Percentiles rank a stretch among this genome's conserved stretches.
phyloP scores from a whole-genome alignment of 108 stramenopile species.

The Cyclotella baltica region DNA sequence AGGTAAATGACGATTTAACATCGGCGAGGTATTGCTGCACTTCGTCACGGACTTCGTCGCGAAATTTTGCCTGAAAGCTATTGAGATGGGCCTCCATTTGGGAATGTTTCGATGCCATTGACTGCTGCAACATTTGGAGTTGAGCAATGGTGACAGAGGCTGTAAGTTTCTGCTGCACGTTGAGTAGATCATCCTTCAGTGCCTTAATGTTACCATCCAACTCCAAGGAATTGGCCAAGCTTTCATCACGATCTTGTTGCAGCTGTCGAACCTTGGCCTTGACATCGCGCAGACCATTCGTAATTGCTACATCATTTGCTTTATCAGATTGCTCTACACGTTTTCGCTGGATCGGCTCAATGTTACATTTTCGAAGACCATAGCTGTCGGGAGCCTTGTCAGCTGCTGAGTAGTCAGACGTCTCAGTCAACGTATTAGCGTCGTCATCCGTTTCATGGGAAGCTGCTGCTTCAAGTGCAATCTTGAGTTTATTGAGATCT shows the following conservation, averaged over 20 bases:
- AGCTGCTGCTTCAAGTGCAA: slow-evolving; percentile 17
- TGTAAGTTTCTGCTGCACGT: slow-evolving; percentile 30
- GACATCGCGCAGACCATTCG: slow-evolving; percentile 28
- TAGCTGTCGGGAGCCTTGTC: slow-evolving; percentile 1
- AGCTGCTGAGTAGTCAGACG: neutral
- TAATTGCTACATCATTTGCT: neutral
- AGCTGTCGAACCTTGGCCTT: slow-evolving; percentile 27
- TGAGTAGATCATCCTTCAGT: slow-evolving; percentile 41
- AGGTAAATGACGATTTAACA: slow-evolving; percentile 42
- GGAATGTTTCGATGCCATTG: slow-evolving; percentile 10
- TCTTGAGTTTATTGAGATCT: slow-evolving; percentile 30
- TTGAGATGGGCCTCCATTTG: slow-evolving; percentile 29
- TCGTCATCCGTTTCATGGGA: neutral
- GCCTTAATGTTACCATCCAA: slow-evolving; percentile 32
- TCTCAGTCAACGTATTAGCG: neutral
- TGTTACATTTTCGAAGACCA: slow-evolving; percentile 18
- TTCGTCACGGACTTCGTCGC: slow-evolving; percentile 33
- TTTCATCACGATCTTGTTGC: slow-evolving; percentile 34
- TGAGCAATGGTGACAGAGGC: slow-evolving; percentile 35
- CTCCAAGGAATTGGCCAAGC: slow-evolving; percentile 26
- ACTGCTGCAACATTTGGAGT: slow-evolving; percentile 28
- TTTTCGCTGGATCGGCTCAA: slow-evolving; percentile 7
- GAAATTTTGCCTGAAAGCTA: slow-evolving; percentile 25
- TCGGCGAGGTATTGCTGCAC: slow-evolving; percentile 33
- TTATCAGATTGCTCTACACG: neutral